Conservation (phyloP, 129 eudicot genomes). For the Centella asiatica region DNA sequence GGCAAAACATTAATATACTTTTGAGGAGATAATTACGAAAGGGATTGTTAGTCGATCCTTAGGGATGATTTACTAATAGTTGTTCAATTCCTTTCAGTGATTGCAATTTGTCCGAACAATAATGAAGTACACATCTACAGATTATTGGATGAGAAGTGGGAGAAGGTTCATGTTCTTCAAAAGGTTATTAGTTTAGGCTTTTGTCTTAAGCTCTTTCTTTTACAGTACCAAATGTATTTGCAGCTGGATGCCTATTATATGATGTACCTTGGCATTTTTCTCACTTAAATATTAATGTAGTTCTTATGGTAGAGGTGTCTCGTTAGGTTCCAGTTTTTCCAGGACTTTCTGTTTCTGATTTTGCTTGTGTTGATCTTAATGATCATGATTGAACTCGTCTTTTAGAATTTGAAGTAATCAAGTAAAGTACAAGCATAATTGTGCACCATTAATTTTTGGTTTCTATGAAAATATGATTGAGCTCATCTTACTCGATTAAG, state of each 20-base stretch:
- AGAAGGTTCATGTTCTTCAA: constrained; percentile 83
- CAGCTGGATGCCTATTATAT: background rate
- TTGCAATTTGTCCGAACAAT: constrained; percentile 92
- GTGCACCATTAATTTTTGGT: background rate
- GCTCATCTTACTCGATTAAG: too few relatives aligned
- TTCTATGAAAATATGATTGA: too few relatives aligned
- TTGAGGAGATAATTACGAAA: background rate
- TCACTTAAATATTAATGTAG: background rate
- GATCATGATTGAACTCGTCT: background rate
- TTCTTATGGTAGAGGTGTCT: background rate
- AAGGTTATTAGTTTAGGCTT: constrained; percentile 42
- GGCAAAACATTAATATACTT: background rate
- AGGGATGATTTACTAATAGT: constrained; percentile 10
- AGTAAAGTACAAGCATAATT: background rate
- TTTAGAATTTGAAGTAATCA: too few relatives aligned
- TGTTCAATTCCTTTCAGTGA: constrained; percentile 42
- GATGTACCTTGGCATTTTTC: background rate
- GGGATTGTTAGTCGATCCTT: background rate
- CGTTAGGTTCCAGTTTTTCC: background rate
- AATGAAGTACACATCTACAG: constrained; percentile 79
- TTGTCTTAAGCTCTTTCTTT: background rate
- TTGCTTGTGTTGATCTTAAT: background rate
- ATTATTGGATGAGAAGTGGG: constrained; percentile 74
- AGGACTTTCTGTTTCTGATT: too few relatives aligned
- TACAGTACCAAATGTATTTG: background rate